Percentiles rank a stretch among this genome's conserved stretches.
These are phyloP conservation scores for Saccharomyces pastorianus DNA, from an alignment of 1,139 yeast genomes.

Conservation along the genomic window DNA sequence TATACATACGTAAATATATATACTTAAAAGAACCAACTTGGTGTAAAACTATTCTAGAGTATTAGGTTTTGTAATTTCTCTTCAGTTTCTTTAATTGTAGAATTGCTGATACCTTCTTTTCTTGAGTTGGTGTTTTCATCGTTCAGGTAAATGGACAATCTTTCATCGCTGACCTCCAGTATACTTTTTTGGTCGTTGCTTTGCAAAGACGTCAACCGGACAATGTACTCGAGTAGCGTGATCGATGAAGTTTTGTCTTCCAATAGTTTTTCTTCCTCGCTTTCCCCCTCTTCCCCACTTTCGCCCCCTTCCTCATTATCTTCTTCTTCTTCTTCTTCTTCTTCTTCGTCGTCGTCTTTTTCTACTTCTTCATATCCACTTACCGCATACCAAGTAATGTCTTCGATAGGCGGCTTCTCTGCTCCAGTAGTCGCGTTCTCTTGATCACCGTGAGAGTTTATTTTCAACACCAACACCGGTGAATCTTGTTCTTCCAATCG, in stretches of 20 bases:
- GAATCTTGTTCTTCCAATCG: constrained; percentile 56
- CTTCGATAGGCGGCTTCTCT: constrained; percentile 10
- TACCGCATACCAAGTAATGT: constrained; percentile 31
- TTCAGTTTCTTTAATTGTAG: constrained; percentile 1
- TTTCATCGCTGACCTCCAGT: constrained; percentile 56
- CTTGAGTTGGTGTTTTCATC: constrained; percentile 42
- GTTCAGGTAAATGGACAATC: constrained; percentile 51
- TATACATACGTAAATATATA: background rate
- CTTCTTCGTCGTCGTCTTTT: constrained; percentile 11
- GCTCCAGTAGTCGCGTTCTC: background rate
- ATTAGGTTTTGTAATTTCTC: background rate
- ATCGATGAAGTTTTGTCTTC: constrained; percentile 30
- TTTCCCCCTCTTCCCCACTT: constrained; percentile 24
- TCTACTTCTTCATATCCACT: constrained; percentile 30
- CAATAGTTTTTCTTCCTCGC: background rate
- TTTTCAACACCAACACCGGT: constrained; percentile 61
- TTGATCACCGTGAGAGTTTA: constrained; percentile 20
- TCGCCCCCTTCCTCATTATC: constrained; percentile 17
- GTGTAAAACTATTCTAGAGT: background rate
- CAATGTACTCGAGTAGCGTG: constrained; percentile 57
- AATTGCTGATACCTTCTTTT: constrained; percentile 5
- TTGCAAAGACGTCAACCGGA: constrained; percentile 57
- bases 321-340: too few species aligned
- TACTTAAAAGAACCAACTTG: background rate
- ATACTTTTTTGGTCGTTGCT: constrained; percentile 51